phyloP scores from a whole-genome alignment of 2,329 filamentous ascomycete species.

The Aspergillus viridinutans region DNA sequence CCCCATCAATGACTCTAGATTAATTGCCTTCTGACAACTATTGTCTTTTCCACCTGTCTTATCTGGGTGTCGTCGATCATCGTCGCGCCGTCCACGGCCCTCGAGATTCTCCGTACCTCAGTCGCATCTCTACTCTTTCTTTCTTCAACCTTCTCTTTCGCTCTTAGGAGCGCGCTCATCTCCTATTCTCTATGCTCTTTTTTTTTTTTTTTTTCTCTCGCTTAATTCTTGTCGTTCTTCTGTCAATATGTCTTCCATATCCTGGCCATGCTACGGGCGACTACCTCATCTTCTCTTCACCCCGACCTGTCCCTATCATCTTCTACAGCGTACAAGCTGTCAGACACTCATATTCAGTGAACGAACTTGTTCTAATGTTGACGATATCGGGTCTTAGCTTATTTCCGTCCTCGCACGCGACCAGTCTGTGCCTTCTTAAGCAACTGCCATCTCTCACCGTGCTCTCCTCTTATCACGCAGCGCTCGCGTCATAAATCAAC shows the following conservation, averaged over 20 bases:
- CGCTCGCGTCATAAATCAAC: background rate
- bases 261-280: slow-evolving; percentile 14
- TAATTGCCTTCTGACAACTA: slow-evolving; percentile 9
- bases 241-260: slow-evolving; percentile 12
- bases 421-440: background rate
- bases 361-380: slow-evolving; percentile 33
- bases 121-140: slow-evolving; percentile 6
- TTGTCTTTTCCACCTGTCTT: slow-evolving; percentile 12
- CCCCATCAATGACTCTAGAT: slow-evolving; percentile 5
- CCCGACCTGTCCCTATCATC: slow-evolving; percentile 19
- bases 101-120: slow-evolving; percentile 11
- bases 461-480: background rate
- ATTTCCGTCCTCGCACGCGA: slow-evolving; percentile 5
- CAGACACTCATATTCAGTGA: slow-evolving; percentile 16
- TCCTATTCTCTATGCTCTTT: slow-evolving; percentile 15
- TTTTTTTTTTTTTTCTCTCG: slow-evolving; percentile 6
- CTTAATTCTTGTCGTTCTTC: slow-evolving; percentile 12
- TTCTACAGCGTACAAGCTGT: slow-evolving; percentile 19
- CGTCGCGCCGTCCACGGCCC: slow-evolving; percentile 16
- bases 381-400: slow-evolving; percentile 37
- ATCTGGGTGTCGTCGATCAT: slow-evolving; percentile 14
- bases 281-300: slow-evolving; percentile 18
- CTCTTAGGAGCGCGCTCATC: slow-evolving; percentile 12
- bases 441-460: background rate
- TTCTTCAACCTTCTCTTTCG: slow-evolving; percentile 12